These are phyloP conservation scores for Polytrichum formosum DNA, from an alignment of 225 moss, liverwort and hornwort genomes.

Conservation along the genomic window DNA sequence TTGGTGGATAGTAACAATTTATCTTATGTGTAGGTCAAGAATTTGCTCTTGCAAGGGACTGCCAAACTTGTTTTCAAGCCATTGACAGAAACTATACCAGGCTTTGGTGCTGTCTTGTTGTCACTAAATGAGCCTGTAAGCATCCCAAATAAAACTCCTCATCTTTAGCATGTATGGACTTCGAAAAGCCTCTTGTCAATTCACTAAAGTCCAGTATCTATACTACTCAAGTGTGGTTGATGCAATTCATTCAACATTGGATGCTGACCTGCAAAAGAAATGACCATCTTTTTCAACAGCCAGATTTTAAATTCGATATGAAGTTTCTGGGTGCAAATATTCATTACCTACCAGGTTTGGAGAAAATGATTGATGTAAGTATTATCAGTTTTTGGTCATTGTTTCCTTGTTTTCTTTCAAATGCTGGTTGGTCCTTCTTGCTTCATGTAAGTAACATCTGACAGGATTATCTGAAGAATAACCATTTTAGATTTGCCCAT, in stretches of 20 bases:
- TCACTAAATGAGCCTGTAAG: conserved; percentile 74
- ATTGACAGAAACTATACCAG: conserved; percentile 64
- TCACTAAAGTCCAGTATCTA: too few relatives aligned
- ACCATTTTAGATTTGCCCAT: too few relatives aligned
- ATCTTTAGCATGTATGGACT: too few relatives aligned
- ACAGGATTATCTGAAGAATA: too few relatives aligned
- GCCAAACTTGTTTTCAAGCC: conserved; percentile 85
- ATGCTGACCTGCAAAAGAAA: too few relatives aligned
- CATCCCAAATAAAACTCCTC: not conserved
- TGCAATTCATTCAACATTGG: too few relatives aligned
- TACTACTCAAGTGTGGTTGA: too few relatives aligned
- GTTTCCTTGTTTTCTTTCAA: too few relatives aligned
- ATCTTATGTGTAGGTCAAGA: conserved; percentile 53
- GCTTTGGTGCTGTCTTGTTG: conserved; percentile 81
- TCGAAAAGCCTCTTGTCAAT: too few relatives aligned
- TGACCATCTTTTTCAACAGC: conserved; percentile 35
- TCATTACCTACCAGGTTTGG: conserved; percentile 67
- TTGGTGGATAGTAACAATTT: too few relatives aligned
- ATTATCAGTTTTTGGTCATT: not conserved
- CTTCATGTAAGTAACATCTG: too few relatives aligned
- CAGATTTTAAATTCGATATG: conserved; percentile 73
- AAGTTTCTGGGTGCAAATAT: conserved; percentile 78
- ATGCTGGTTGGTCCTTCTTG: too few relatives aligned
- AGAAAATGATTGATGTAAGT: conserved; percentile 88
- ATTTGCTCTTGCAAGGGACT: conserved; percentile 58